A percentile compares a stretch with the other conserved stretches of the same genome.
Evolutionary conservation across 805 yeast species (phyloP).

Genomic region (Yamadazyma kitorensis): DNA sequence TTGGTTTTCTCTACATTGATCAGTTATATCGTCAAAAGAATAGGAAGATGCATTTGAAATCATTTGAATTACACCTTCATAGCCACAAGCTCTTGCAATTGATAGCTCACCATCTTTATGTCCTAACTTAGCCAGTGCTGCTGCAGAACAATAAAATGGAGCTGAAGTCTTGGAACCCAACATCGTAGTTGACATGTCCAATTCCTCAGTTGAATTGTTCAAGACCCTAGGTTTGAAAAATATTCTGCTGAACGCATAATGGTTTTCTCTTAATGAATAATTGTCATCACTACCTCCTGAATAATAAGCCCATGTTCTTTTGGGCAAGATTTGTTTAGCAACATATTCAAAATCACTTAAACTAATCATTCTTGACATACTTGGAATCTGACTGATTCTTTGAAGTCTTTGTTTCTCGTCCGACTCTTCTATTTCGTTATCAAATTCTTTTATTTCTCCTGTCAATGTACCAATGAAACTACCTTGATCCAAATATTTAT

Average conservation of each 20-base stretch:
- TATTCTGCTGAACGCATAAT: conserved; percentile 77
- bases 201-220: too few relatives aligned
- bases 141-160: conserved; percentile 49
- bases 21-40: conserved; percentile 39
- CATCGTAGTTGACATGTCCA: conserved; percentile 27
- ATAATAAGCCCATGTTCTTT: conserved; percentile 30
- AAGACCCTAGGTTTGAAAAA: conserved; percentile 80
- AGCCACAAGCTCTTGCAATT: conserved; percentile 37
- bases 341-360: conserved; percentile 37
- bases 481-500: conserved; percentile 13
- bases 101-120: conserved; percentile 43
- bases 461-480: conserved; percentile 11
- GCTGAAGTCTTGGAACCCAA: conserved; percentile 29
- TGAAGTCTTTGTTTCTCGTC: conserved; percentile 7
- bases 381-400: conserved; percentile 9
- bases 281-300: conserved; percentile 82
- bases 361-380: conserved; percentile 21
- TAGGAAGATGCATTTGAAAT: conserved; percentile 42
- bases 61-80: conserved; percentile 47
- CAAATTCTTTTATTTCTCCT: conserved; percentile 11
- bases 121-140: conserved; percentile 43
- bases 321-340: conserved; percentile 31
- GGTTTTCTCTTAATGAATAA: conserved; percentile 80
- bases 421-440: conserved; percentile 5
- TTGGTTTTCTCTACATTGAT: conserved; percentile 19